Evolutionary conservation across 2,329 filamentous ascomycete genomes (phyloP).

Genomic region (Colletotrichum acutatum): DNA sequence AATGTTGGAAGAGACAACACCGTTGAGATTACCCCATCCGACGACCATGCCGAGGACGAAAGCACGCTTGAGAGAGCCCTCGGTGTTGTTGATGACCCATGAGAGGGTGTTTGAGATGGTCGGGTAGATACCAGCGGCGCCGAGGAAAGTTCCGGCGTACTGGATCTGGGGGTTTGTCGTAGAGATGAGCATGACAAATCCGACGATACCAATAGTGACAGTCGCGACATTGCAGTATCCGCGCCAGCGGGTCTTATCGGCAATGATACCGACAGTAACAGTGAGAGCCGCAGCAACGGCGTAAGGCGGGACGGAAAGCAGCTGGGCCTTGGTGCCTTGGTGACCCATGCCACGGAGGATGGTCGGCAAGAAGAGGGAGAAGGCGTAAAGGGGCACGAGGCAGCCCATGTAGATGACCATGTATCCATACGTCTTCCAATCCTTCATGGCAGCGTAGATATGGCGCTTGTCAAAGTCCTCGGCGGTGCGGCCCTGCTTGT

Average conservation of each 20-base stretch:
- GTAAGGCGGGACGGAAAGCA: conserved; percentile 69
- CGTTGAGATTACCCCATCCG: conserved; percentile 81
- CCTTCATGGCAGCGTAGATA: conserved; percentile 75
- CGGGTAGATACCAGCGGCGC: conserved; percentile 78
- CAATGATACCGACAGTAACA: conserved; percentile 70
- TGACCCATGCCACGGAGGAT: conserved; percentile 57
- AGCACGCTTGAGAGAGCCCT: conserved; percentile 71
- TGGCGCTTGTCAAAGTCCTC: conserved; percentile 79
- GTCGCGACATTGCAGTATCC: conserved; percentile 75
- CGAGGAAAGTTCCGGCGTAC: conserved; percentile 77
- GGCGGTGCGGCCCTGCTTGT: conserved; percentile 76
- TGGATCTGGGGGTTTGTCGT: conserved; percentile 64
- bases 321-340: conserved; percentile 54
- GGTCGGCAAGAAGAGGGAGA: conserved; percentile 67
- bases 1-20: conserved; percentile 75
- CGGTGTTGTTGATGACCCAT: conserved; percentile 78
- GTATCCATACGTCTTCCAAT: conserved; percentile 78
- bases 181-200: conserved; percentile 74
- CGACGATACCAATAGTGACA: conserved; percentile 69
- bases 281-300: conserved; percentile 72
- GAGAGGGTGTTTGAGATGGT: conserved; percentile 77
- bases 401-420: conserved; percentile 61
- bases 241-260: conserved; percentile 71
- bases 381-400: conserved; percentile 61
- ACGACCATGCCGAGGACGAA: conserved; percentile 80